phyloP scores from a whole-genome alignment of 1,139 yeast genomes.

The Diutina pseudorugosa region DNA sequence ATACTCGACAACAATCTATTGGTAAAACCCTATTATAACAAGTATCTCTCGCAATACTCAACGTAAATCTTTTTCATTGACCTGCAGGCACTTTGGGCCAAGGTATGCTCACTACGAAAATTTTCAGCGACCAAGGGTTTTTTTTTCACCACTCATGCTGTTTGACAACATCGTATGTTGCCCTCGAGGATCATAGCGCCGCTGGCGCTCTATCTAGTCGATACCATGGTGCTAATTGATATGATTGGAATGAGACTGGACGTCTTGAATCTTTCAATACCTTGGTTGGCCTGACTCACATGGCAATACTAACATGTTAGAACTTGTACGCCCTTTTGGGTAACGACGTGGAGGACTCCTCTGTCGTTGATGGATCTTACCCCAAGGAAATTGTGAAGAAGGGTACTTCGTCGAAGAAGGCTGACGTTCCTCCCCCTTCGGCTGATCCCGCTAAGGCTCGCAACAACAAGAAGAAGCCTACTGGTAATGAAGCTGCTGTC shows the following conservation, averaged over 20 bases:
- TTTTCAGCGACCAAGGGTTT: neutral
- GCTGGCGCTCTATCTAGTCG: neutral
- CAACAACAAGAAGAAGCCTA: constrained; percentile 52
- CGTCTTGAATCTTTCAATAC: neutral
- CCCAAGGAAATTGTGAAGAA: constrained; percentile 68
- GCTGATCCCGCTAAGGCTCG: constrained; percentile 76
- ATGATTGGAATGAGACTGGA: neutral
- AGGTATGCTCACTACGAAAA: neutral
- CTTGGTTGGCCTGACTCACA: neutral
- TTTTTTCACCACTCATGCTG: constrained; percentile 4
- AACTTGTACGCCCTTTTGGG: constrained; percentile 40
- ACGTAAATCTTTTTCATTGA: neutral
- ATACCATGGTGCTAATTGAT: neutral
- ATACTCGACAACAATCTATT: too few relatives aligned
- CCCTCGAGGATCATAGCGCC: neutral
- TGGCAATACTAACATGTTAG: constrained; percentile 11
- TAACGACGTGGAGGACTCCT: constrained; percentile 72
- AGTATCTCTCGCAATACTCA: neutral
- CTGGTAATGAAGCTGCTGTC: constrained; percentile 88
- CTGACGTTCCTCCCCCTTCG: constrained; percentile 73
- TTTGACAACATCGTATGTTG: constrained; percentile 3
- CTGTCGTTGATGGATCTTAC: constrained; percentile 40
- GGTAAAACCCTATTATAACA: neutral
- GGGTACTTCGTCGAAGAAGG: constrained; percentile 77
- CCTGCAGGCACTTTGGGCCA: neutral